These are phyloP conservation scores for Kodamaea neixiangensis DNA, from an alignment of 805 yeast species.

Conservation along the genomic window DNA sequence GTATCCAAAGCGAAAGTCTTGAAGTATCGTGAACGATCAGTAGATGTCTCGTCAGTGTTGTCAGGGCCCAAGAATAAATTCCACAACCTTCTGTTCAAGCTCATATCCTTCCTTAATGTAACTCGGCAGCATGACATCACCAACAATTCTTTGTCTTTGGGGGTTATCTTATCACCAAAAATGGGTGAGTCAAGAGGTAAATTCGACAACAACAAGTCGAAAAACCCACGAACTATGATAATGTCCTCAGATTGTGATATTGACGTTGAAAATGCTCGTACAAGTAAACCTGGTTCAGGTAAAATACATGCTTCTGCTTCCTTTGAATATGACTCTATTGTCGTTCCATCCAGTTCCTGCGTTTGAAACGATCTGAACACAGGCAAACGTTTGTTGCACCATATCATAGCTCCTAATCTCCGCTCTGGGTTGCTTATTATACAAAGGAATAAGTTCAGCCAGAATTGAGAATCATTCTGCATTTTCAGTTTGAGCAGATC, in stretches of 20 bases:
- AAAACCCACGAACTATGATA: constrained; percentile 79
- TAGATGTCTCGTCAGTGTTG: constrained; percentile 7
- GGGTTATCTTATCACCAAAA: constrained; percentile 47
- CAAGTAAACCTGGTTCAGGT: constrained; percentile 78
- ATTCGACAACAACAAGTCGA: constrained; percentile 73
- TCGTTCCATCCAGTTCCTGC: constrained; percentile 21
- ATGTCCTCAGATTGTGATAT: constrained; percentile 56
- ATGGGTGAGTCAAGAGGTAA: constrained; percentile 65
- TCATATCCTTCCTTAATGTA: constrained; percentile 85
- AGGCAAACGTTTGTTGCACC: constrained; percentile 71
- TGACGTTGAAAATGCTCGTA: constrained; percentile 73
- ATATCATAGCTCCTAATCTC: constrained; percentile 79
- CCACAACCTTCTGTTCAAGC: constrained; percentile 91
- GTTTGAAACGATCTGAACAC: constrained; percentile 39
- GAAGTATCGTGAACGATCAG: constrained; percentile 57
- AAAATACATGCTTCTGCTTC: constrained; percentile 63
- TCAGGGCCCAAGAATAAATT: constrained; percentile 90
- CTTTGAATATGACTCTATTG: constrained; percentile 27
- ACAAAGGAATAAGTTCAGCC: constrained; percentile 79
- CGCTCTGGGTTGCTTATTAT: constrained; percentile 79
- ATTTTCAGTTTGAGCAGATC: constrained; percentile 59
- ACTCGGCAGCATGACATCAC: constrained; percentile 66
- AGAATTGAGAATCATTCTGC: constrained; percentile 71
- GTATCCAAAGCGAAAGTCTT: constrained; percentile 52
- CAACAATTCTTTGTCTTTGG: constrained; percentile 57